A percentile compares a stretch with the other conserved stretches of the same genome.
Conservation (phyloP, 108 stramenopile species). For the Skeletonema grethae region DNA sequence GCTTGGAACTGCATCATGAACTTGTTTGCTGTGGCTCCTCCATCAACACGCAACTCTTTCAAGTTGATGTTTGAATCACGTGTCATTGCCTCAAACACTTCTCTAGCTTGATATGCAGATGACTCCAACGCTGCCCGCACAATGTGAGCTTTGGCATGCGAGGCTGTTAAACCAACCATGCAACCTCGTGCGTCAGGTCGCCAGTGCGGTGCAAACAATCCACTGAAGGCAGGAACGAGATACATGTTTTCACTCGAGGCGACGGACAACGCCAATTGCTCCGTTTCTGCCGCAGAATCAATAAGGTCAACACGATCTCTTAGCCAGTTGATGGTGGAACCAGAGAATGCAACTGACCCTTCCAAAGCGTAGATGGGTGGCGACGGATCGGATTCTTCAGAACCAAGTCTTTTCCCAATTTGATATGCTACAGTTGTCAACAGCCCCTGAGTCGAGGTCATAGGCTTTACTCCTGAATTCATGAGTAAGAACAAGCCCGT, state of each 20-base stretch:
- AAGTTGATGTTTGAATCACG: slow-evolving; percentile 74
- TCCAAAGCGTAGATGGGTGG: slow-evolving; percentile 93
- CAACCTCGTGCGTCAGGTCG: slow-evolving; percentile 90
- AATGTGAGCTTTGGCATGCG: slow-evolving; percentile 88
- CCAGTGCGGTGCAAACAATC: slow-evolving; percentile 98
- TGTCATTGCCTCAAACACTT: slow-evolving; percentile 92
- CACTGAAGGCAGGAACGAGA: slow-evolving; percentile 96
- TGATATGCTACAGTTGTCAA: slow-evolving; percentile 97
- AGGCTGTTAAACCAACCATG: slow-evolving; percentile 91
- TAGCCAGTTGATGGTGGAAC: slow-evolving; percentile 95
- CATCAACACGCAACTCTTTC: slow-evolving; percentile 89
- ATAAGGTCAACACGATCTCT: slow-evolving; percentile 94
- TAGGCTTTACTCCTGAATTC: slow-evolving; percentile 87
- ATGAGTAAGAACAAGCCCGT: slow-evolving; percentile 98
- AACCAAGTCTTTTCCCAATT: slow-evolving; percentile 51
- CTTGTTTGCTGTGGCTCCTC: slow-evolving; percentile 90
- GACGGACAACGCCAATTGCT: slow-evolving; percentile 73
- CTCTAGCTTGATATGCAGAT: slow-evolving; percentile 88
- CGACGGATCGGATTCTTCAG: background rate
- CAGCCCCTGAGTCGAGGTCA: slow-evolving; percentile 82
- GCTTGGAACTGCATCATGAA: slow-evolving; percentile 97
- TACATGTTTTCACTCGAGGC: slow-evolving; percentile 90
- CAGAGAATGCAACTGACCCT: slow-evolving; percentile 93
- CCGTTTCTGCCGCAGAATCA: slow-evolving; percentile 79
- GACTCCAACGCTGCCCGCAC: slow-evolving; percentile 95